These are phyloP conservation scores for Mycena capillaripes DNA, from an alignment of 768 basidiomycete species.

Conservation along the genomic window DNA sequence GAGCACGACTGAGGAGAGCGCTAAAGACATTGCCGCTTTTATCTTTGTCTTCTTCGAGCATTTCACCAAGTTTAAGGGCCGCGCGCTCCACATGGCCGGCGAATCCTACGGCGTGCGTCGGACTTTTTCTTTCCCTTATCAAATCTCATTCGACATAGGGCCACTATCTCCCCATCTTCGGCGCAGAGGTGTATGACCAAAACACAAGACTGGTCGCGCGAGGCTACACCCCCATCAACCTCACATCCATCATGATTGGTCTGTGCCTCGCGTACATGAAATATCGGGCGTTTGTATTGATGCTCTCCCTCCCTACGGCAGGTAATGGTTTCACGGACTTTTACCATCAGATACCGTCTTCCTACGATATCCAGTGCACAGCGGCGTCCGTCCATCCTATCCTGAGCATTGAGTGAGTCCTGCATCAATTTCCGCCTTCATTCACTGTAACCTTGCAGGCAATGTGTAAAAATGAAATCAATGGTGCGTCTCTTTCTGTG, in stretches of 20 bases:
- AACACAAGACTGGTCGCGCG: constrained; percentile 53
- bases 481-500: no score
- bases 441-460: constrained; percentile 26
- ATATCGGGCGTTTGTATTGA: no score
- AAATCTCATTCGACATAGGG: constrained; percentile 50
- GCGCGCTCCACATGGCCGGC: constrained; percentile 73
- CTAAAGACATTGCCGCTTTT: constrained; percentile 77
- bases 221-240: constrained; percentile 64
- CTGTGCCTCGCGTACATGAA: no score
- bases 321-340: constrained; percentile 63
- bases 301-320: constrained; percentile 28
- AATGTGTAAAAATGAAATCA: constrained; percentile 60
- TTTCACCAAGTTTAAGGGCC: constrained; percentile 78
- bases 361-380: constrained; percentile 63
- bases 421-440: constrained; percentile 16
- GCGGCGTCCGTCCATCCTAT: constrained; percentile 56
- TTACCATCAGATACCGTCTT: constrained; percentile 53
- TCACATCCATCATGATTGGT: constrained; percentile 63
- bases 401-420: constrained; percentile 48
- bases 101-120: constrained; percentile 66
- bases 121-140: neutral
- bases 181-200: constrained; percentile 62
- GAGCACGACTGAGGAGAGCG: neutral
- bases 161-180: constrained; percentile 66
- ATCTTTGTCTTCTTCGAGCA: constrained; percentile 81